Base-by-base conservation (phyloP, 2,329 filamentous ascomycete species). In the Pyrenochaeta sp. region DNA sequence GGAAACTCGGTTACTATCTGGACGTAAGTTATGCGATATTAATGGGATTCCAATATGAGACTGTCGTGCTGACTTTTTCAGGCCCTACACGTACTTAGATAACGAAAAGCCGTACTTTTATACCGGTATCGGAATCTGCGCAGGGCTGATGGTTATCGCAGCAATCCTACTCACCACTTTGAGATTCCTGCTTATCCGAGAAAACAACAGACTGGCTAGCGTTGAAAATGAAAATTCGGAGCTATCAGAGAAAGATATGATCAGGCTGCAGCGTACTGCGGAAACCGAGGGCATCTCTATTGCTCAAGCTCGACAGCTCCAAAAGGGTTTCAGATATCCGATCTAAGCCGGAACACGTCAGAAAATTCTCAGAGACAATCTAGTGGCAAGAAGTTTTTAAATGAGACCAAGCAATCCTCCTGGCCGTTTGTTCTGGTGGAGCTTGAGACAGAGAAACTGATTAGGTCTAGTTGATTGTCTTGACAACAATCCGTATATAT, bases 321-420 rank as follows among this genome's bases (percentile, higher is more conserved):
- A 82, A 63, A 79, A 78, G 67, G 80, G 80, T 1, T 83, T 81
- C 63, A 67, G 81, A 21, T 83, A 78, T 55, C 72, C 77, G 51
- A 65, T 79, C 39, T 79, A 58, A 22, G 17, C n/a, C n/a, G n/a
- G n/a, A n/a, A n/a, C n/a, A n/a, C n/a, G n/a, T n/a, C n/a, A n/a
- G n/a, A n/a, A n/a, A n/a, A n/a, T n/a, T n/a, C n/a, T n/a, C n/a
- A n/a, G n/a, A n/a, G n/a, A n/a, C n/a, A n/a, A n/a, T n/a, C n/a
- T n/a, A n/a, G n/a, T n/a, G n/a, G n/a, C n/a, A n/a, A n/a, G n/a
- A n/a, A n/a, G n/a, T n/a, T n/a, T n/a, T n/a, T n/a, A n/a, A n/a
- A n/a, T n/a, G n/a, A n/a, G n/a, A n/a, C n/a, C n/a, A n/a, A n/a
- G n/a, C n/a, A n/a, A n/a, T n/a, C n/a, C n/a, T n/a, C n/a, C n/a